phyloP scores from a whole-genome alignment of 768 basidiomycete species.

The Xerocomellus chrysenteron region DNA sequence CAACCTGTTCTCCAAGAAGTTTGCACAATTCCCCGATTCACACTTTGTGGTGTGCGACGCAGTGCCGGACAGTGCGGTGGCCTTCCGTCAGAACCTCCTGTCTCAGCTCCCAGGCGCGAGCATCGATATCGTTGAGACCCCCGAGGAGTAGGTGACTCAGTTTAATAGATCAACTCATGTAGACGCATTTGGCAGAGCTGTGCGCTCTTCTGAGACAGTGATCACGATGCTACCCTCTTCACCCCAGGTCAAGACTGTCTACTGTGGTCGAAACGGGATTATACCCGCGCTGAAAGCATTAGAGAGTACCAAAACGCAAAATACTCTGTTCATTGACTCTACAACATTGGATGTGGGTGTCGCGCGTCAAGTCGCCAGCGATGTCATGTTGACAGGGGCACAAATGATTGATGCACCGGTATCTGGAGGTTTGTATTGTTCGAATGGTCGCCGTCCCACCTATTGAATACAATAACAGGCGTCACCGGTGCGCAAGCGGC shows the following conservation, averaged over 20 bases:
- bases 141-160: slow-evolving; percentile 62
- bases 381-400: slow-evolving; percentile 55
- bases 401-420: slow-evolving; percentile 92
- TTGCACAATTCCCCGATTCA: slow-evolving; percentile 49
- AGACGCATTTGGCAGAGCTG: slow-evolving; percentile 47
- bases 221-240: slow-evolving; percentile 93
- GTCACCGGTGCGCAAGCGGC: slow-evolving; percentile 86
- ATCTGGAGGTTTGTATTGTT: slow-evolving; percentile 68
- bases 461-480: slow-evolving; percentile 41
- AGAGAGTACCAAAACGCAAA: slow-evolving; percentile 32
- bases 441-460: not conserved
- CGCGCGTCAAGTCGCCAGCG: slow-evolving; percentile 60
- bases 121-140: slow-evolving; percentile 58
- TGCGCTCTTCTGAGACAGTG: slow-evolving; percentile 60
- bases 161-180: slow-evolving; percentile 7
- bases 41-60: slow-evolving; percentile 82
- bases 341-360: slow-evolving; percentile 85
- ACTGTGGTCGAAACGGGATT: slow-evolving; percentile 59
- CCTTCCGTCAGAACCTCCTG: slow-evolving; percentile 57
- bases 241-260: slow-evolving; percentile 81
- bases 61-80: slow-evolving; percentile 51
- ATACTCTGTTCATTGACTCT: slow-evolving; percentile 80
- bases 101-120: slow-evolving; percentile 57
- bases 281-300: slow-evolving; percentile 59
- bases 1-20: slow-evolving; percentile 79